phyloP scores from a whole-genome alignment of 306 rosid genomes.

The Fragaria iinumae region DNA sequence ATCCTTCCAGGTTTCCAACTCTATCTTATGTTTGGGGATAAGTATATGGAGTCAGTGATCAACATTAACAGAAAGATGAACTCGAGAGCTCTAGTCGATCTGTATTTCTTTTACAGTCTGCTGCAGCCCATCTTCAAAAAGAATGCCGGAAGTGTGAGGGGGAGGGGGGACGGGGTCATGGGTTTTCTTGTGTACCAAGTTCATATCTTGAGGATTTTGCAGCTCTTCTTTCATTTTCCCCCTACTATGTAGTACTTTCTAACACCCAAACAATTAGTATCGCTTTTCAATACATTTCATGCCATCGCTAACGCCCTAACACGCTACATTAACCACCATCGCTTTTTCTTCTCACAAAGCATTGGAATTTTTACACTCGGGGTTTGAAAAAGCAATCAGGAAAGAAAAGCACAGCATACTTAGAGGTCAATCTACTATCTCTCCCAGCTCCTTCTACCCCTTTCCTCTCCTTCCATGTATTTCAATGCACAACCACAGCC shows the following conservation, averaged over 20 bases:
- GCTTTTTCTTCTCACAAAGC: background rate
- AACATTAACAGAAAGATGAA: background rate
- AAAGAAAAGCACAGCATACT: background rate
- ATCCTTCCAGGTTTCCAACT: background rate
- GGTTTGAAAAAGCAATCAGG: background rate
- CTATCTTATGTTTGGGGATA: background rate
- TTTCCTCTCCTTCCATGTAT: background rate
- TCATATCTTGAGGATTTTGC: background rate
- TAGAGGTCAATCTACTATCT: background rate
- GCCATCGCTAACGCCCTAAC: background rate
- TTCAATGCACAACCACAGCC: slow-evolving; percentile 8
- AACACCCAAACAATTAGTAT: background rate
- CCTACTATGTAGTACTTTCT: background rate
- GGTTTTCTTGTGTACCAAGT: slow-evolving; percentile 3
- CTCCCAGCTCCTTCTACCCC: background rate
- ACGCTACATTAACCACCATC: background rate
- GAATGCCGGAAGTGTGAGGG: too few species aligned
- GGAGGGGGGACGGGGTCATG: too few species aligned
- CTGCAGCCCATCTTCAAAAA: too few species aligned
- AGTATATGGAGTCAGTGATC: background rate
- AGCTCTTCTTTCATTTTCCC: background rate
- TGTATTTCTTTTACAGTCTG: background rate
- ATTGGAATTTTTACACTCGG: background rate
- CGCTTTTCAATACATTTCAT: background rate
- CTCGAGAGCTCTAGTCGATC: background rate